Evolutionary conservation across 2,329 filamentous ascomycete genomes (phyloP).

Genomic region (Nothomitra cinnamomea): DNA sequence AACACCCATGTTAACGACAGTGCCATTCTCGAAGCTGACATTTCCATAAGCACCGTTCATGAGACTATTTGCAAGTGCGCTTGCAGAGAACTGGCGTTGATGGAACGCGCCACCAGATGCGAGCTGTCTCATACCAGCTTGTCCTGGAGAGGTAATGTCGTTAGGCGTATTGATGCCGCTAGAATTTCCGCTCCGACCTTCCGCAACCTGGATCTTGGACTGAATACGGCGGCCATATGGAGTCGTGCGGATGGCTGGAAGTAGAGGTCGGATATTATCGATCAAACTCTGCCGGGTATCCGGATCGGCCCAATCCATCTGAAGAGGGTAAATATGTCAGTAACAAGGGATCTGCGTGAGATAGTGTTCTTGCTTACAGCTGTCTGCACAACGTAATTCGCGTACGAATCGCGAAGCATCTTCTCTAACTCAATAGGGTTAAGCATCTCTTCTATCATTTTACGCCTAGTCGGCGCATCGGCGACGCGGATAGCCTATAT

Average conservation of each 20-base stretch:
- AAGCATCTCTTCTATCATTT: constrained; percentile 73
- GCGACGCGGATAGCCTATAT: constrained; percentile 1
- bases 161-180: constrained; percentile 4
- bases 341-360: not conserved
- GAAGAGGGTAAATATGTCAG: constrained; percentile 7
- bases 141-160: not conserved
- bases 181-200: constrained; percentile 4
- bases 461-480: constrained; percentile 41
- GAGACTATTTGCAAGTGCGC: not conserved
- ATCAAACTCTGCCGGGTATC: not conserved
- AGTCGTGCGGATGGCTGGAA: constrained; percentile 5
- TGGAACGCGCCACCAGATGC: not conserved
- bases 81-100: constrained; percentile 2
- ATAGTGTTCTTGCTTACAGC: constrained; percentile 26
- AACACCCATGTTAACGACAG: not conserved
- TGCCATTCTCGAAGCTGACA: not conserved
- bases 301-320: constrained; percentile 9
- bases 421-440: constrained; percentile 62
- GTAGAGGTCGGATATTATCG: constrained; percentile 3
- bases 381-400: constrained; percentile 97
- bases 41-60: not conserved
- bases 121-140: constrained; percentile 3
- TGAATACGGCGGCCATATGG: constrained; percentile 8
- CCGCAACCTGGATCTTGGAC: constrained; percentile 5
- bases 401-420: constrained; percentile 79